phyloP scores from a whole-genome alignment of 2,329 filamentous ascomycete genomes.

The Thermoascus crustaceus region DNA sequence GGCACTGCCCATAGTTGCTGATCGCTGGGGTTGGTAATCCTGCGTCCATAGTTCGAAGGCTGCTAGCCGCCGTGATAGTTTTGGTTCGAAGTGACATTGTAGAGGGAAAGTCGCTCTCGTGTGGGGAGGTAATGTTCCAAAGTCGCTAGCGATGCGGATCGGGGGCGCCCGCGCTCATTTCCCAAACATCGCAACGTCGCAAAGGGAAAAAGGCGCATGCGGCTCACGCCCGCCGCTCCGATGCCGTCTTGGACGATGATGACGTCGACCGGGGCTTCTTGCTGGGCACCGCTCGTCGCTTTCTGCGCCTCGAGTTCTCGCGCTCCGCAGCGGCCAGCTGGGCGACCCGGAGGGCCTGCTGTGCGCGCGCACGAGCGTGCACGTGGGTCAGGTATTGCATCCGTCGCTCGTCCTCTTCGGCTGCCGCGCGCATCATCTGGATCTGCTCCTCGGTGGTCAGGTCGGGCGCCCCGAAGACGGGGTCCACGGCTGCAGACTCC shows the following conservation, averaged over 20 bases:
- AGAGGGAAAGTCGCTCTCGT: too few species aligned
- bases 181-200: not conserved
- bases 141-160: too few species aligned
- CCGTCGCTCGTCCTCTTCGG: slow-evolving; percentile 29
- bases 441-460: slow-evolving; percentile 35
- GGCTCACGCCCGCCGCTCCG: not conserved
- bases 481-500: slow-evolving; percentile 17
- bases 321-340: slow-evolving; percentile 20
- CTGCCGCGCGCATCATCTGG: slow-evolving; percentile 26
- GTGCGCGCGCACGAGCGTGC: slow-evolving; percentile 33
- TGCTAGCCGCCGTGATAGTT: too few species aligned
- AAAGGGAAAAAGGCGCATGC: not conserved
- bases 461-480: slow-evolving; percentile 16
- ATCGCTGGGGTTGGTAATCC: too few species aligned
- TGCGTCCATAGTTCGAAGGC: too few species aligned
- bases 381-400: slow-evolving; percentile 33
- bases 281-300: slow-evolving; percentile 11
- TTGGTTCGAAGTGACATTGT: too few species aligned
- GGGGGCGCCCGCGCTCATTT: too few species aligned
- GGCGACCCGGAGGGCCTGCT: slow-evolving; percentile 29
- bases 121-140: too few species aligned
- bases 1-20: too few species aligned
- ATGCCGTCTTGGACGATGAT: slow-evolving; percentile 12
- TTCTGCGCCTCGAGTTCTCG: slow-evolving; percentile 14
- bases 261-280: slow-evolving; percentile 15